Evolutionary conservation across 1,139 yeast genomes (phyloP).

Genomic region (Geotrichum histeridarum): DNA sequence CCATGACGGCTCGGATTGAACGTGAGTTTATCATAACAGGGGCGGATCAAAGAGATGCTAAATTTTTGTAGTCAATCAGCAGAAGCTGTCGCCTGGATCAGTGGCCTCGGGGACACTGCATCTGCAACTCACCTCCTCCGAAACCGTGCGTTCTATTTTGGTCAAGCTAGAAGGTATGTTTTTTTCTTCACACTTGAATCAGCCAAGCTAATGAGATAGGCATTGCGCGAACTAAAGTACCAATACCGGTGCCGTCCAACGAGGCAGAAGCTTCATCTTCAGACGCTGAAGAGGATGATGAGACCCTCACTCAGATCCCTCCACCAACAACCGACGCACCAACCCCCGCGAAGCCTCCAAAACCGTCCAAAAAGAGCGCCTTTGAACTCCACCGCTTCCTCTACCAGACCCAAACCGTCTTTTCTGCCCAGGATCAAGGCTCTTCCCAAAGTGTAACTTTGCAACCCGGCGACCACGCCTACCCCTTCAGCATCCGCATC

Average conservation of each 20-base stretch:
- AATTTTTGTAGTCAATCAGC: neutral
- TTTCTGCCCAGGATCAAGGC: constrained; percentile 50
- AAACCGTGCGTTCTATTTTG: constrained; percentile 11
- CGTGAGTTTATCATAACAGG: neutral
- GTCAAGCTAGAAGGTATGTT: constrained; percentile 18
- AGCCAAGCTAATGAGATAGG: neutral
- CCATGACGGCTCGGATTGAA: constrained; percentile 11
- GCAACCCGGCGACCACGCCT: constrained; percentile 54
- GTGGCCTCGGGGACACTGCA: constrained; percentile 7
- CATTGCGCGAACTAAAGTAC: constrained; percentile 15
- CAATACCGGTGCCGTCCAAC: constrained; percentile 3
- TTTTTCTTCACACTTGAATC: neutral
- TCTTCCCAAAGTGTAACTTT: constrained; percentile 48
- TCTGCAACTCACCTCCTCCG: constrained; percentile 8
- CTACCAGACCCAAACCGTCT: constrained; percentile 52
- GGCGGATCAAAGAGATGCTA: neutral
- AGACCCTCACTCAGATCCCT: neutral
- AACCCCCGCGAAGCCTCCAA: constrained; percentile 14
- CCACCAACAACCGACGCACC: constrained; percentile 6
- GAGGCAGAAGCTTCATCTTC: no score
- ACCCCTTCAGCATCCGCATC: constrained; percentile 53
- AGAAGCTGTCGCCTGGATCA: neutral
- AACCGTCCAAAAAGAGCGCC: constrained; percentile 23
- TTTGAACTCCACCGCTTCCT: constrained; percentile 52
- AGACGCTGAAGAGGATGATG: neutral